Percentiles rank a stretch among this genome's conserved stretches.
phyloP scores from a whole-genome alignment of 768 basidiomycete species.

The Asterophora lycoperdoides region DNA sequence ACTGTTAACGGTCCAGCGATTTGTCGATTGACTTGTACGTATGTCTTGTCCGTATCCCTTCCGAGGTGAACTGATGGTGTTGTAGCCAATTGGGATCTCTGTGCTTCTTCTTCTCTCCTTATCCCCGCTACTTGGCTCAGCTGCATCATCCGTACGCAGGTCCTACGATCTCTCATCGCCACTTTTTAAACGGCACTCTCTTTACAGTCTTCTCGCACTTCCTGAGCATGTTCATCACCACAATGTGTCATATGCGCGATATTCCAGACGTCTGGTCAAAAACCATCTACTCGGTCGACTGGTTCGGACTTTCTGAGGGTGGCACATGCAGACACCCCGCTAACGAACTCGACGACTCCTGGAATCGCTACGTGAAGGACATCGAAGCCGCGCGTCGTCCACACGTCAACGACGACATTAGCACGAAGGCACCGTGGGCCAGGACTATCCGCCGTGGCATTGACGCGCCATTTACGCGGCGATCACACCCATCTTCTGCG shows the following conservation, averaged over 20 bases:
- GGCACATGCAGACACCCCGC: background rate
- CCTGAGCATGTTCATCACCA: constrained; percentile 44
- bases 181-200: background rate
- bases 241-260: constrained; percentile 39
- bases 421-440: constrained; percentile 49
- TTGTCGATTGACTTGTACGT: constrained; percentile 31
- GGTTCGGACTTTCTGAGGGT: constrained; percentile 40
- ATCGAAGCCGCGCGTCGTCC: constrained; percentile 15
- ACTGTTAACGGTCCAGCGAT: constrained; percentile 38
- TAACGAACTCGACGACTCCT: constrained; percentile 2
- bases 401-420: constrained; percentile 18
- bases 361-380: constrained; percentile 19
- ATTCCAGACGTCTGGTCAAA: constrained; percentile 50
- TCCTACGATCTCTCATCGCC: background rate
- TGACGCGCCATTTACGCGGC: constrained; percentile 46
- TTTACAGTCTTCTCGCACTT: constrained; percentile 49
- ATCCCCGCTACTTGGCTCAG: constrained; percentile 46
- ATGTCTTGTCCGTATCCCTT: background rate
- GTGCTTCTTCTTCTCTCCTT: constrained; percentile 45
- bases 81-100: constrained; percentile 38
- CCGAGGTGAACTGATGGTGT: constrained; percentile 8
- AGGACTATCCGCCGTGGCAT: constrained; percentile 47
- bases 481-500: constrained; percentile 14
- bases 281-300: constrained; percentile 49
- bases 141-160: constrained; percentile 40